Evolutionary conservation across 1,284 basidiomycete genomes (phyloP).

Genomic region (Boletus chippewaensis): DNA sequence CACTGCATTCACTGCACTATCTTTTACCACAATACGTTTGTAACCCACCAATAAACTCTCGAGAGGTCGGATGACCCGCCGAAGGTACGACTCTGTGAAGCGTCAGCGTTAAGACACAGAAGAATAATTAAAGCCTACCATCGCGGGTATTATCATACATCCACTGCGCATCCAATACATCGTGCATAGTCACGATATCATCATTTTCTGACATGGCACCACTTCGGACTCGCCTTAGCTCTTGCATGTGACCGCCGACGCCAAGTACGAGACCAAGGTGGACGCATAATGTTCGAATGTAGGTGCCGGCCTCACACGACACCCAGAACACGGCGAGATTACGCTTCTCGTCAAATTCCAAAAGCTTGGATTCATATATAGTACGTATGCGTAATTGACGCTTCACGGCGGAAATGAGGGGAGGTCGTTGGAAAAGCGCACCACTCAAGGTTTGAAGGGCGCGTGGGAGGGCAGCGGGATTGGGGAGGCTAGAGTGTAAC

Average conservation of each 20-base stretch:
- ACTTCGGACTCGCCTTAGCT: constrained; percentile 89
- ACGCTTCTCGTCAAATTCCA: constrained; percentile 97
- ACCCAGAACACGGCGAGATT: constrained; percentile 99
- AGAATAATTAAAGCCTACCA: constrained; percentile 44
- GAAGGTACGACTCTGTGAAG: constrained; percentile 84
- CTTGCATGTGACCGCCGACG: constrained; percentile 99
- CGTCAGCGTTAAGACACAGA: constrained; percentile 8
- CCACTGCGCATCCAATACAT: constrained; percentile 99
- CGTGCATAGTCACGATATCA: constrained; percentile 99
- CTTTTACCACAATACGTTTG: constrained; percentile 99
- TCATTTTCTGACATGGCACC: constrained; percentile 98
- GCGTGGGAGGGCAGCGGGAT: constrained; percentile 82
- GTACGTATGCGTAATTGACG: constrained; percentile 97
- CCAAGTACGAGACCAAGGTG: constrained; percentile 93
- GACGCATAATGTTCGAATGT: constrained; percentile 97
- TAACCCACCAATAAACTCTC: constrained; percentile 94
- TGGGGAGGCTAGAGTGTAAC: constrained; percentile 78
- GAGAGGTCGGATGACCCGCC: constrained; percentile 90
- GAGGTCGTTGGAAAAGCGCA: constrained; percentile 97
- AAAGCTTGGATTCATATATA: constrained; percentile 92
- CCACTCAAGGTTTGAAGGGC: constrained; percentile 96
- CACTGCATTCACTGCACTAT: constrained; percentile 98
- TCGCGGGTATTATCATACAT: constrained; percentile 98
- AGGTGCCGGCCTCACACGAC: constrained; percentile 97
- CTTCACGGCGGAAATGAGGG: constrained; percentile 98